phyloP scores from a whole-genome alignment of 306 rosid species.

The Begonia peltatifolia region DNA sequence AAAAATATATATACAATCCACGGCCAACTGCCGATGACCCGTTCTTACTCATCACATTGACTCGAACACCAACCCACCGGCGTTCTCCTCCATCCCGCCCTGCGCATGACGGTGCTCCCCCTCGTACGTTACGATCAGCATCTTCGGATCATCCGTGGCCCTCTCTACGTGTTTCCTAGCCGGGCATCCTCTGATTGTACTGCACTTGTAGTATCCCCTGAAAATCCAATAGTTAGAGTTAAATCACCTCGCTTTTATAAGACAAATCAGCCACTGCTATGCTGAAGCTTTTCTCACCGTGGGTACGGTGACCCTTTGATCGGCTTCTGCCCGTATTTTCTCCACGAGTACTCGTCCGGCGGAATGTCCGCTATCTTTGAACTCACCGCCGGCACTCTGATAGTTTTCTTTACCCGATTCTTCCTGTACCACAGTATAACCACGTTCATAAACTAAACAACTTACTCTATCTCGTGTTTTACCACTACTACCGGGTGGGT shows the following conservation, averaged over 20 bases:
- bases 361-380: slow-evolving; percentile 80
- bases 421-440: slow-evolving; percentile 28
- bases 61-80: slow-evolving; percentile 34
- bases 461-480: not conserved
- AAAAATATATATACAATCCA: too few species aligned
- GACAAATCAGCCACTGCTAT: not conserved
- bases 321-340: slow-evolving; percentile 92
- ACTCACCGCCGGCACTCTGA: slow-evolving; percentile 74
- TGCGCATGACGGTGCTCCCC: slow-evolving; percentile 71
- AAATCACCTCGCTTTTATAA: not conserved
- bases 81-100: slow-evolving; percentile 41
- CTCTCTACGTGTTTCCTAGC: slow-evolving; percentile 95
- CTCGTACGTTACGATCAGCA: slow-evolving; percentile 82
- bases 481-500: too few species aligned
- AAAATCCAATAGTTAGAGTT: not conserved
- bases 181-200: slow-evolving; percentile 67
- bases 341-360: slow-evolving; percentile 85
- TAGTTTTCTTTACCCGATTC: slow-evolving; percentile 56
- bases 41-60: slow-evolving; percentile 18
- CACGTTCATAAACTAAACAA: not conserved
- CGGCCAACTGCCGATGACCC: too few species aligned
- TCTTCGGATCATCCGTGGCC: slow-evolving; percentile 56
- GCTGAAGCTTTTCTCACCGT: slow-evolving; percentile 24
- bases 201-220: slow-evolving; percentile 83
- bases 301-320: slow-evolving; percentile 89